phyloP scores from a whole-genome alignment of 345 rosid genomes.

The Erysimum cheiranthoides region DNA sequence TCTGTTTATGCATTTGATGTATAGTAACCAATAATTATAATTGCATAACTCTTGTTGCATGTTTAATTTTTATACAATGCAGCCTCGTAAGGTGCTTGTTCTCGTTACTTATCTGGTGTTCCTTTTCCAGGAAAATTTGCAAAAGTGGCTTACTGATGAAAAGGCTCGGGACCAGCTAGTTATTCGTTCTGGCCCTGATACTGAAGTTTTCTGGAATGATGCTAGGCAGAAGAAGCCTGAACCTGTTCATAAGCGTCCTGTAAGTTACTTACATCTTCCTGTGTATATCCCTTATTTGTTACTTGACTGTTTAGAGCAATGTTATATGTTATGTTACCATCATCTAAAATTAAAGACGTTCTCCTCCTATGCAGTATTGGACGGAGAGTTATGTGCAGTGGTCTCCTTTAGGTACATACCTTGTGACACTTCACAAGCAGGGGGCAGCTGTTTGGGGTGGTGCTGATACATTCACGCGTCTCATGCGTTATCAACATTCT shows the following conservation, averaged over 20 bases:
- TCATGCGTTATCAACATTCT: constrained; percentile 80
- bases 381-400: constrained; percentile 86
- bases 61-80: neutral
- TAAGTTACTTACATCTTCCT: constrained; percentile 46
- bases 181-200: constrained; percentile 68
- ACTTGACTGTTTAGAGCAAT: neutral
- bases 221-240: constrained; percentile 73
- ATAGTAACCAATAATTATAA: neutral
- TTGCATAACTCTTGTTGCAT: constrained; percentile 2
- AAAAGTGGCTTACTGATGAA: constrained; percentile 84
- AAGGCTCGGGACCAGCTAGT: constrained; percentile 81
- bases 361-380: constrained; percentile 72
- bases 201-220: constrained; percentile 92
- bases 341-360: neutral
- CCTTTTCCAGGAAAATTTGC: constrained; percentile 66
- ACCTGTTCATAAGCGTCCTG: constrained; percentile 71
- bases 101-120: neutral
- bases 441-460: constrained; percentile 93
- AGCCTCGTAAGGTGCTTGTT: neutral
- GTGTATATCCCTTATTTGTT: neutral
- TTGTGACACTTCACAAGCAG: constrained; percentile 79
- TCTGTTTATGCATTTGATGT: neutral
- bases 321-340: neutral
- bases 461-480: constrained; percentile 60
- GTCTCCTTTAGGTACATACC: constrained; percentile 84